Base-by-base conservation (phyloP, 805 yeast genomes). In the Candida tallmaniae region DNA sequence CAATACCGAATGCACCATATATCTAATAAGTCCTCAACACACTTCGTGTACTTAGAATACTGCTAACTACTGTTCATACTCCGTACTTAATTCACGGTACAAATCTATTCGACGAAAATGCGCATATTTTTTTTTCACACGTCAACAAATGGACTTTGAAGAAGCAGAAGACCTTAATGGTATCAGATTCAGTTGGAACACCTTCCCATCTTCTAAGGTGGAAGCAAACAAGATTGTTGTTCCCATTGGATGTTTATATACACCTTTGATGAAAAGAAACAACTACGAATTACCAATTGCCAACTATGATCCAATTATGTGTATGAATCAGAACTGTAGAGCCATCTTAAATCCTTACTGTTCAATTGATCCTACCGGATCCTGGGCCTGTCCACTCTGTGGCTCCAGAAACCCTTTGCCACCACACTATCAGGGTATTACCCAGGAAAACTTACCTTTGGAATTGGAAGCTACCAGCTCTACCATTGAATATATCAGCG, bases 141-240 rank as follows among this genome's bases (percentile, higher is more conserved):
- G n/a, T n/a, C n/a, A n/a, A n/a, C n/a, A n/a, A n/a, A 65, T 65
- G 71, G 60, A 59, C 44, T 73, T 75, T 45, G 79, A 74, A 47
- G 63, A 63, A 12, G 59, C 70, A 45, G 95, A 84, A 53, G 93
- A 84, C 52, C 53, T 59, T 34, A 82, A 83, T 46, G 93, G 93
- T 31, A 74, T 82, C 26, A 73, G 93, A 48, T 70, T 80, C 53
- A 70, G 89, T 5, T 84, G 93, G 88, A 82, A 80, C 51, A 60
- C 65, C 7, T 55, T 79, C 10, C 83, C 84, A 5, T 60, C 69
- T 27, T 62, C 76, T n/a, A 72, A 69, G 46, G 58, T 67, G 27
- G 79, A 76, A 31, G 72, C 74, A 32, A 62, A 67, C 21, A 53
- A 80, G 33, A 65, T 73, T 32, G 65, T 72, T 1, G 69, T 77